Conservation (phyloP, 2,329 filamentous ascomycete genomes). For the Talaromyces sp. region DNA sequence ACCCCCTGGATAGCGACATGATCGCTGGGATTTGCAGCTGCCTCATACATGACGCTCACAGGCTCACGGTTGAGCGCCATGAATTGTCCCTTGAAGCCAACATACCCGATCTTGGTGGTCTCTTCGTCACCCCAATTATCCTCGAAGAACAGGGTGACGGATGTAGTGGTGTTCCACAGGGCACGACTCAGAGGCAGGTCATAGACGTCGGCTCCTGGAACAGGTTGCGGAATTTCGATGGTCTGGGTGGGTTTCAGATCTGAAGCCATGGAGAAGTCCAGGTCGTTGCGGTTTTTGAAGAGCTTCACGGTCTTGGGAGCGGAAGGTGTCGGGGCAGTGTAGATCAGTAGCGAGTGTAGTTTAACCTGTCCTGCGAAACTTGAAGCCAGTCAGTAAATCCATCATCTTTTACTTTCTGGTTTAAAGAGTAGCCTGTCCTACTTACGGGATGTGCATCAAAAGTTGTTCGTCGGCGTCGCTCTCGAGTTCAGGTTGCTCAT, state of each 20-base stretch:
- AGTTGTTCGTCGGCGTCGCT: conserved; percentile 91
- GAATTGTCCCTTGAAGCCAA: conserved; percentile 94
- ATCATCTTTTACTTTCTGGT: background rate
- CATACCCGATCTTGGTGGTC: conserved; percentile 71
- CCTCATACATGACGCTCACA: conserved; percentile 84
- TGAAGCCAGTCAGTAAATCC: conserved; percentile 1
- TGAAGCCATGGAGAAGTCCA: conserved; percentile 77
- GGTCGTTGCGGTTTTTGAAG: conserved; percentile 78
- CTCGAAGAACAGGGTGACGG: conserved; percentile 79
- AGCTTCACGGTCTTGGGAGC: conserved; percentile 82
- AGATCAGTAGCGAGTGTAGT: conserved; percentile 82
- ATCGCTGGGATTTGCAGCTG: conserved; percentile 85
- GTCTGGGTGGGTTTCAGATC: conserved; percentile 69
- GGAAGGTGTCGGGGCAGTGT: conserved; percentile 65
- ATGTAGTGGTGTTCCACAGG: conserved; percentile 80
- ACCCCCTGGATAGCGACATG: conserved; percentile 56
- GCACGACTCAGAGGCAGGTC: conserved; percentile 86
- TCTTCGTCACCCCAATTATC: conserved; percentile 91
- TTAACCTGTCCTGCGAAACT: conserved; percentile 94
- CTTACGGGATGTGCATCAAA: conserved; percentile 85
- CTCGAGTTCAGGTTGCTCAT: conserved; percentile 68
- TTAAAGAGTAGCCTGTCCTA: conserved; percentile 20
- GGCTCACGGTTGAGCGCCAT: conserved; percentile 81
- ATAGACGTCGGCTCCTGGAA: conserved; percentile 61
- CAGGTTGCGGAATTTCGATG: conserved; percentile 72